phyloP scores from a whole-genome alignment of 2,329 filamentous ascomycete species.

The Penicillium sp. region DNA sequence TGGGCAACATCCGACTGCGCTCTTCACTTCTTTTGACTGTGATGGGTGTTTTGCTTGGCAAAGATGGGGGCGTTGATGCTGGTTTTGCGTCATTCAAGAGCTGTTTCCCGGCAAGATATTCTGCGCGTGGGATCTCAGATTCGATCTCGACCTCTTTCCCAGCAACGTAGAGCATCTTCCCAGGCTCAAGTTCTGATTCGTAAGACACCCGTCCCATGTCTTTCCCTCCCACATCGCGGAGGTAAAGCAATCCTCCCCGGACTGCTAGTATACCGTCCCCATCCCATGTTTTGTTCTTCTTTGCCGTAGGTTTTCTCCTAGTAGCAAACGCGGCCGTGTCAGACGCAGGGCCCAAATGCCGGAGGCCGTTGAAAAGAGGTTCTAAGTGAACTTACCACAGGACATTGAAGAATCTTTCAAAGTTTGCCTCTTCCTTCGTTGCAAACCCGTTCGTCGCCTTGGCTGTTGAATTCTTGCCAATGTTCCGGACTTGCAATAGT shows the following conservation, averaged over 20 bases:
- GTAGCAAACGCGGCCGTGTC: not conserved
- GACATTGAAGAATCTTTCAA: constrained; percentile 49
- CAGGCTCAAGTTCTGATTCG: constrained; percentile 59
- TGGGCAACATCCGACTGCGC: constrained; percentile 7
- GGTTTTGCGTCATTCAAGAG: constrained; percentile 30
- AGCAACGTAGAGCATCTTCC: constrained; percentile 62
- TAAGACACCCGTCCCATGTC: constrained; percentile 62
- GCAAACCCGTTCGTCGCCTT: constrained; percentile 1
- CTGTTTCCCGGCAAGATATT: constrained; percentile 50
- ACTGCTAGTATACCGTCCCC: constrained; percentile 68
- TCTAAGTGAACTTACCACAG: constrained; percentile 43
- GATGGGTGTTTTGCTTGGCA: constrained; percentile 23
- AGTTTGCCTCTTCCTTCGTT: constrained; percentile 11
- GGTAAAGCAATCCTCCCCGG: constrained; percentile 57
- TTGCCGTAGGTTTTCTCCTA: constrained; percentile 68
- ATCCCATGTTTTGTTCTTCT: constrained; percentile 78
- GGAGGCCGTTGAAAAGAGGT: not conserved
- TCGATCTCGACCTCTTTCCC: constrained; percentile 72
- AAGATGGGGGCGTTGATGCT: constrained; percentile 14
- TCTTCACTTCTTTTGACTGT: constrained; percentile 15
- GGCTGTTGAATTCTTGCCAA: constrained; percentile 12
- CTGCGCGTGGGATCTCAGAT: constrained; percentile 59
- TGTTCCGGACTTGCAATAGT: constrained; percentile 35
- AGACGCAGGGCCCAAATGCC: not conserved
- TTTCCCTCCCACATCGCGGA: constrained; percentile 65